Base-by-base conservation (phyloP, 306 rosid species). In the Begonia peltatifolia region DNA sequence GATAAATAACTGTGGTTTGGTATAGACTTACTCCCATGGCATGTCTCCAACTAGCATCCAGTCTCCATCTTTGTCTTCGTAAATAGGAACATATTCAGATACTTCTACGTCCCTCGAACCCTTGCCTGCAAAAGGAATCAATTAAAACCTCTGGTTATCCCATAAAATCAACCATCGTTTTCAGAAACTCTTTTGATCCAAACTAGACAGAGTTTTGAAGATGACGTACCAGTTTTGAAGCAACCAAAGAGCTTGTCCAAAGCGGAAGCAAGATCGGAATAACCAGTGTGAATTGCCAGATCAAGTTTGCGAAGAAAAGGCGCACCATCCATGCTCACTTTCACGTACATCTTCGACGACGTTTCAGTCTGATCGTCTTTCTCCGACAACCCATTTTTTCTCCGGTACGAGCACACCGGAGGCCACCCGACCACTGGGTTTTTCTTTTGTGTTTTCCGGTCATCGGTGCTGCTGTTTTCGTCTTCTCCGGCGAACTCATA, bases 11-110 rank as follows among this genome's bases (percentile, higher is more conserved):
- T 30, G 3, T 30, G 38, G 9, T 30, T 30, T 30, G 8, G 3
- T 30, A 30, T 30, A 7, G 46, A 75, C 95, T 82, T 82, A 89
- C 97, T 76, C 87, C 97, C 97, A 89, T 9, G 97, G 95, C 63
- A 89, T 95, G 68, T 89, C 97, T 61, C 97, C 97, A 53, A 80
- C 83, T 4, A 89, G 83, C 97, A 89, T 85, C 97, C 97, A 89
- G 60, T 89, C 97, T 55, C 95, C 95, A 63, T 89, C 97, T 68
- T 76, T 89, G 84, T 89, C 97, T 59, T 85, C 97, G 61, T 90
- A 90, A 76, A 90, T 85, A 22, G 95, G 97, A 71, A 82, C 84
- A 57, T 82, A 74, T 67, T 90, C 87, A 51, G 50, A 58, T n/a
- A 62, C 74, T 41, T 80, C 87, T 12, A 58, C 73, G 64, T 80